A percentile compares a stretch with the other conserved stretches of the same genome.
These are phyloP conservation scores for Echinochloa phyllopogon DNA, from an alignment of 176 grass and related monocot genomes.

Conservation along the genomic window DNA sequence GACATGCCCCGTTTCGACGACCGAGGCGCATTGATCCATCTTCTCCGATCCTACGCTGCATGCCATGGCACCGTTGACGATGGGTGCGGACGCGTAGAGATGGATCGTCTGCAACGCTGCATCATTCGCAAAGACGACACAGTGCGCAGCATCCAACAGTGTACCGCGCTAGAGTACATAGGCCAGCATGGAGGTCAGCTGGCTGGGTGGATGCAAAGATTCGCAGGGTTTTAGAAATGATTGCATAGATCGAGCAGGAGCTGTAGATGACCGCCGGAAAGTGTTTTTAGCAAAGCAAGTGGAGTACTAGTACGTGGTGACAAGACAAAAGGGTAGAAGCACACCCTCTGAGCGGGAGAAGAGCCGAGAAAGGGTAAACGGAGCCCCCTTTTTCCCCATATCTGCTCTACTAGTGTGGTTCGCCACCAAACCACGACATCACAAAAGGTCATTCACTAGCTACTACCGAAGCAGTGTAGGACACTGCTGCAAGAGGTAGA, in stretches of 20 bases:
- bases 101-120: not conserved
- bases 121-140: not conserved
- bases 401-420: not conserved
- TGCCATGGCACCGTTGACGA: not conserved
- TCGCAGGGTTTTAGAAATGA: not conserved
- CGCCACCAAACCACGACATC: not conserved
- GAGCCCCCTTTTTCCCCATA: not conserved
- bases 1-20: not conserved
- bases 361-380: not conserved
- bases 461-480: not conserved
- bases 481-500: not conserved
- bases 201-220: not conserved
- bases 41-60: not conserved
- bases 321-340: constrained; percentile 19
- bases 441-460: not conserved
- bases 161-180: too few species aligned
- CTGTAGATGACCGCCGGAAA: not conserved
- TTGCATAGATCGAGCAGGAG: not conserved
- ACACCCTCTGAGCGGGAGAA: not conserved
- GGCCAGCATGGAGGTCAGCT: too few species aligned
- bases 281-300: not conserved
- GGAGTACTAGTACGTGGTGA: not conserved
- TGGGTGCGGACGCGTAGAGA: not conserved
- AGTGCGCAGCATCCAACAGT: too few species aligned
- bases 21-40: constrained; percentile 9